These are phyloP conservation scores for Gigaspora rosea DNA, from an alignment of 192 early-diverging fungal genomes.

Conservation along the genomic window DNA sequence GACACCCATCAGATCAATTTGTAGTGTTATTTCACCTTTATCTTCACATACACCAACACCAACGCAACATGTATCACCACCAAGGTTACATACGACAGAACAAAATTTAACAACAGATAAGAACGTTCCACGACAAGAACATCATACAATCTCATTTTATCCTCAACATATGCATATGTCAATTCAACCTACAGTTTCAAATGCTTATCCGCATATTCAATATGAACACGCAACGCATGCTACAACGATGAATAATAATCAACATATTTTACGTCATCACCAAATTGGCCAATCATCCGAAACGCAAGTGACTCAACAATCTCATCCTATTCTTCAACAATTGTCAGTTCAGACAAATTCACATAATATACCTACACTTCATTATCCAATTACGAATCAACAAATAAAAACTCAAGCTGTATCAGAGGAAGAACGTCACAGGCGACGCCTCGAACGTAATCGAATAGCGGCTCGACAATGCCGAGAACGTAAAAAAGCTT, in stretches of 20 bases:
- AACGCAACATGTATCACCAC: neutral
- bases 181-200: neutral
- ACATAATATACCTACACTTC: neutral
- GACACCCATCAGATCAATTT: too few species aligned
- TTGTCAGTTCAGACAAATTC: neutral
- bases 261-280: too few species aligned
- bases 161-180: neutral
- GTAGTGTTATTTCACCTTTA: neutral
- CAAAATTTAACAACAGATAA: neutral
- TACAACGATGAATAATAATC: too few species aligned
- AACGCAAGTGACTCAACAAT: too few species aligned
- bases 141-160: neutral
- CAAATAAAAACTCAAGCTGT: conserved; percentile 21
- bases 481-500: conserved; percentile 78
- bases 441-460: conserved; percentile 72
- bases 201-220: neutral
- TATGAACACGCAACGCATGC: neutral
- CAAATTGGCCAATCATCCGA: too few species aligned
- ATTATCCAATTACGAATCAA: neutral
- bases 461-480: conserved; percentile 80
- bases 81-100: neutral
- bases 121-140: neutral
- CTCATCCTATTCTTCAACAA: neutral
- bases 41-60: neutral
- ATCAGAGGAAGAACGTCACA: conserved; percentile 72